Base-by-base conservation (phyloP, 805 yeast species). In the Candida bentonensis region DNA sequence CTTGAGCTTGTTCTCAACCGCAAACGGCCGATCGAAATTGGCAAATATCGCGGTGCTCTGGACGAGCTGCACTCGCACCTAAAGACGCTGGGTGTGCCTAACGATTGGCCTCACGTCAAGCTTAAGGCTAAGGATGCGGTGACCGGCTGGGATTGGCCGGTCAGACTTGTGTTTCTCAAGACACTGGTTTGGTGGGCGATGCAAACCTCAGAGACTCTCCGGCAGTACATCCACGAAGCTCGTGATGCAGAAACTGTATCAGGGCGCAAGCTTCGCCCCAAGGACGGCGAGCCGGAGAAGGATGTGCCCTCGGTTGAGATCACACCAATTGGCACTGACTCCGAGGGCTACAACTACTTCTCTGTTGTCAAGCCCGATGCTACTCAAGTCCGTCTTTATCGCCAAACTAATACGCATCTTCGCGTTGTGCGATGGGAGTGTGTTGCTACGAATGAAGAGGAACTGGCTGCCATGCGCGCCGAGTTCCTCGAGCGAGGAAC, bases 1-100 rank as follows among this genome's bases (percentile, higher is more conserved):
- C 51, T 66, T 34, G 54, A 57, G 13, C 55, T 64, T 3, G 61
- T 60, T 15, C 51, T 66, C 23, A 66, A 66, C 47, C 59, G 70
- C 40, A 65, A 65, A 44, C 65, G 66, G 47, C 60, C 57, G 23
- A 55, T 66, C 42, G 70, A 66, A 52, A 50, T 53, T 4, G 65
- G 62, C 7, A 50, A 54, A 34, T 66, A 59, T 46, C 48, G 49
- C 17, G 51, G 66, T 15, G 66, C 70, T 3, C 49, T 67, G 21
- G 66, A 63, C 23, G 69, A 67, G 47, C 54, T 64, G 4, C 58
- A 61, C 22, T 44, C 55, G 5, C 52, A 47, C 34, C 50, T 58
- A 9, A 43, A 53, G 9, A 33, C 51, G 2, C 49, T 60, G 25
- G 66, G 65, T 2, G 46, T 53, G 15, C 47, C 57, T 4, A 49